Conservation (phyloP, 1,139 yeast species). For the Suhomyces atakaporum region DNA sequence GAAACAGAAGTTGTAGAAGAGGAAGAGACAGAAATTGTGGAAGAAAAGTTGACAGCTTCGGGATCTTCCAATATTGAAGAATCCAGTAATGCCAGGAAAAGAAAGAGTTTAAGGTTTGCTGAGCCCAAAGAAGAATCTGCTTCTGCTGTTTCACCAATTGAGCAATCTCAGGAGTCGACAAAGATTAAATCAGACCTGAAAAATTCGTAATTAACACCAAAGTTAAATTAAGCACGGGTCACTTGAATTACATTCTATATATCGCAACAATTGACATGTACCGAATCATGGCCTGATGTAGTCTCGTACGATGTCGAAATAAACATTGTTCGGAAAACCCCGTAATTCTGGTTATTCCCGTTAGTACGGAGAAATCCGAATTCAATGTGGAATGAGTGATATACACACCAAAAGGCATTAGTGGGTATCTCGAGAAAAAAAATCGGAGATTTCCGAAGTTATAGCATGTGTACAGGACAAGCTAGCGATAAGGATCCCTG, state of each 20-base stretch:
- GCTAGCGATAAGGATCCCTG: constrained; percentile 8
- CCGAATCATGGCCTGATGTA: neutral
- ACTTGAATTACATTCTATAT: neutral
- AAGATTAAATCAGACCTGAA: neutral
- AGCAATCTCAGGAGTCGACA: neutral
- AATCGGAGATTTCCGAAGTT: constrained; percentile 11
- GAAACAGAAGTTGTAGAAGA: constrained; percentile 6
- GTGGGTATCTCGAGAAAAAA: neutral
- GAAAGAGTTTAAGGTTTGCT: constrained; percentile 45
- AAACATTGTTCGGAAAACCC: constrained; percentile 1
- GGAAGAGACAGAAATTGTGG: constrained; percentile 11
- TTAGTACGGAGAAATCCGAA: constrained; percentile 1
- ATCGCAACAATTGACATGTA: neutral
- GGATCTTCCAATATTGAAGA: constrained; percentile 14
- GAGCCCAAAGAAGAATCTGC: constrained; percentile 23
- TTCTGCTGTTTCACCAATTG: neutral
- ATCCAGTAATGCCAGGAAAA: constrained; percentile 19
- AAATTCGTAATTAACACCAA: neutral
- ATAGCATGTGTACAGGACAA: constrained; percentile 2
- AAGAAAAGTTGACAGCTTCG: constrained; percentile 9
- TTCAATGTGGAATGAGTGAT: neutral
- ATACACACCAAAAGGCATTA: too few species aligned
- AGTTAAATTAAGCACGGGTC: constrained; percentile 1
- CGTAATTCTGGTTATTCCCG: constrained; percentile 2
- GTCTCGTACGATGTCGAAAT: neutral